These are phyloP conservation scores for Citrus hindsii DNA, from an alignment of 345 rosid species.

Conservation along the genomic window DNA sequence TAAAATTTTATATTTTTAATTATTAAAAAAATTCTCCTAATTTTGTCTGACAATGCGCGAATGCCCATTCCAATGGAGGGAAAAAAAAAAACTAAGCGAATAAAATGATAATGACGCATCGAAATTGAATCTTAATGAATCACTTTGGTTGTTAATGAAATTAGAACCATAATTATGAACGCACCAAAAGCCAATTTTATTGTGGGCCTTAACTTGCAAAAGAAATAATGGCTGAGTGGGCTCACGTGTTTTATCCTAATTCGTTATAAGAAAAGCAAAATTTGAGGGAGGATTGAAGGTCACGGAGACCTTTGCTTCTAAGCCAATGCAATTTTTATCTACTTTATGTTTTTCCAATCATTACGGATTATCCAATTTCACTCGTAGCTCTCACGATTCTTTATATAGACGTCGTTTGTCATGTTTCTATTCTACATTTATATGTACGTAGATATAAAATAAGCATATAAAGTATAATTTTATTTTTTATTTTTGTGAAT, in stretches of 20 bases:
- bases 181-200: neutral
- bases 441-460: no score
- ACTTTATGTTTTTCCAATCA: neutral
- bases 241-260: neutral
- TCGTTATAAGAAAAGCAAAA: neutral
- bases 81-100: no score
- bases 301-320: neutral
- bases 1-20: no score
- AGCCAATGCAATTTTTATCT: neutral
- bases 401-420: no score
- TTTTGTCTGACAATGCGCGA: no score
- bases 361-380: neutral
- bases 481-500: accelerated
- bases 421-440: no score
- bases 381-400: no score
- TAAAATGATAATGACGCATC: neutral
- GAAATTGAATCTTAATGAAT: neutral
- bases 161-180: neutral
- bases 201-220: neutral
- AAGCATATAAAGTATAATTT: no score
- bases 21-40: no score
- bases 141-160: neutral
- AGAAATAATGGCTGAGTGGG: neutral
- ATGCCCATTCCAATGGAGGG: no score
- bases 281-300: no score